Evolutionary conservation across 768 basidiomycete species (phyloP).

Genomic region (Cystobasidium onofrii): DNA sequence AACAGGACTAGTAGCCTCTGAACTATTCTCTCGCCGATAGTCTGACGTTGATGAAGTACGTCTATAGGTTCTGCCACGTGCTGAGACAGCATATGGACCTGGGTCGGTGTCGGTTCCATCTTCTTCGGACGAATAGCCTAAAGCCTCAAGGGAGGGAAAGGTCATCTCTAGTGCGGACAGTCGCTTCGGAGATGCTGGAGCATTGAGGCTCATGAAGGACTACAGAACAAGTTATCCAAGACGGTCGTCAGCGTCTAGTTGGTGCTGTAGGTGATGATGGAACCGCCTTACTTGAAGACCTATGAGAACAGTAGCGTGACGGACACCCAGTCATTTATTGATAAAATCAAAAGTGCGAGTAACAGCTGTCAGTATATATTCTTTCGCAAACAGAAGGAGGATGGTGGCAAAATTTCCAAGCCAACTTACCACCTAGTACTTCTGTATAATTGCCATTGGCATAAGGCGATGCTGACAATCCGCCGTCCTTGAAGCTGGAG

Average conservation of each 20-base stretch:
- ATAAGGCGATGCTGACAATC: not conserved
- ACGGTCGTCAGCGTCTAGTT: too few species aligned
- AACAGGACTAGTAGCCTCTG: not conserved
- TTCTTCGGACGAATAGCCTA: slow-evolving; percentile 29
- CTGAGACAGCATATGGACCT: slow-evolving; percentile 24
- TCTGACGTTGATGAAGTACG: not conserved
- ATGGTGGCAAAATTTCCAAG: not conserved
- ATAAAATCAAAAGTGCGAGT: not conserved
- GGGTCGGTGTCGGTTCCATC: slow-evolving; percentile 22
- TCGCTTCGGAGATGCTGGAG: slow-evolving; percentile 23
- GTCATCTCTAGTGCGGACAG: slow-evolving; percentile 28
- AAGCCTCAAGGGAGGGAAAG: slow-evolving; percentile 23
- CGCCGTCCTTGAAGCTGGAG: not conserved
- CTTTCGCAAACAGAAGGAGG: not conserved
- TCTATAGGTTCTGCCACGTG: slow-evolving; percentile 8
- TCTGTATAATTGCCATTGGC: slow-evolving; percentile 16
- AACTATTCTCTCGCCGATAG: not conserved
- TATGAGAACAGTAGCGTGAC: not conserved
- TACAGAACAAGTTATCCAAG: not conserved
- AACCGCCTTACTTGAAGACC: not conserved
- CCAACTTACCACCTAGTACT: not conserved
- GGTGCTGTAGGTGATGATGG: not conserved
- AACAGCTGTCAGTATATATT: not conserved
- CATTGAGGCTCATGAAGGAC: slow-evolving; percentile 31
- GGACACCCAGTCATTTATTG: too few species aligned